Base-by-base conservation (phyloP, 805 yeast species). In the Zygoascus tannicola region DNA sequence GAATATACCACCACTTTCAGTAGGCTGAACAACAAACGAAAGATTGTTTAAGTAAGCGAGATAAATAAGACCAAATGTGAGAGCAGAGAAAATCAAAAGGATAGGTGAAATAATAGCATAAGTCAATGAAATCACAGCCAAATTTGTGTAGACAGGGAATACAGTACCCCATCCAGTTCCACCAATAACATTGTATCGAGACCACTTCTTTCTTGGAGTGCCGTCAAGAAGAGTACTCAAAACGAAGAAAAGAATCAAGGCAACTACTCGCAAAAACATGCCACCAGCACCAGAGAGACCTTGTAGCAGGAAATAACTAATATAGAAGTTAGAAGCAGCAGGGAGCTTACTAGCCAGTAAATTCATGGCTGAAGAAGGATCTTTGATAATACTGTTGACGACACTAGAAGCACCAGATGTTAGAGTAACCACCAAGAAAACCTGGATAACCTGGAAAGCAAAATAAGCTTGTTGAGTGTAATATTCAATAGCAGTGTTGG, bases 121-220 rank as follows among this genome's bases (percentile, higher is more conserved):
- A 46, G 79, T 73, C 43, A 88, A 58, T 54, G 77, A 72, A 54
- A 92, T 80, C 30, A 84, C 80, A 7, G 80, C 76, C 66, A 87
- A 68, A 49, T 86, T 70, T 52, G 87, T 82, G 61, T 80, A 80
- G 8, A 73, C 68, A 5, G 97, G 96, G 64, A 83, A 90, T 12
- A 76, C 67, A 15, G 83, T 78, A 40, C 97, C 94, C 84, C 88
- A 87, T 20, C 76, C 73, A 36, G 88, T 83, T 35, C 74, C 70
- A 10, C 78, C 72, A 53, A 90, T 68, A 1, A 68, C 71, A 59
- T 76, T 76, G 59, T 64, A 75, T 57, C 95, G 78, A 48, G 63
- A 75, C 96, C 96, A 90, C 68, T 81, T 84, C 65, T 85, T 80
- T 66, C 97, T 79, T 49, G 97, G 97, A 4, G 97, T 86, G 43